Evolutionary conservation across 805 yeast species (phyloP).

Genomic region (Hanseniaspora vineae): DNA sequence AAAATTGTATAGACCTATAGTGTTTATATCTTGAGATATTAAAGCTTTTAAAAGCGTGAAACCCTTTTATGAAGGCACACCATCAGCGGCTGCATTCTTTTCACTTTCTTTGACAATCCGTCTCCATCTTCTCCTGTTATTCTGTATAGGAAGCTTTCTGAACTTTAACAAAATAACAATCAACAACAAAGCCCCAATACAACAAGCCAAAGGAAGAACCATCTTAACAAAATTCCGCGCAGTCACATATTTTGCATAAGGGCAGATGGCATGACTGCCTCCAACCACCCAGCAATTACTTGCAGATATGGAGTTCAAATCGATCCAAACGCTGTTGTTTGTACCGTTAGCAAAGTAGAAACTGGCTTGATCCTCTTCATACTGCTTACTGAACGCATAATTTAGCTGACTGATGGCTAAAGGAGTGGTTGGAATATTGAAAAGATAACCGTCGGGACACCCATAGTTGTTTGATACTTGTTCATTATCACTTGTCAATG

Average conservation of each 20-base stretch:
- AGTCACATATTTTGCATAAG: constrained; percentile 49
- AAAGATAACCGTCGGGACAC: constrained; percentile 26
- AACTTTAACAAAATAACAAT: constrained; percentile 44
- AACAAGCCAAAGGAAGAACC: constrained; percentile 54
- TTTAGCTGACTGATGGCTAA: background rate
- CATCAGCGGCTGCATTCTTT: constrained; percentile 61
- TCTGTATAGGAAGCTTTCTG: constrained; percentile 54
- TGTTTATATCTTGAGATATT: background rate
- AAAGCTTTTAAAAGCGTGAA: background rate
- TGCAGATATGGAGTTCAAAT: constrained; percentile 64
- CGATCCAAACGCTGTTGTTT: constrained; percentile 47
- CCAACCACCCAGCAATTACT: constrained; percentile 77
- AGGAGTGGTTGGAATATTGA: constrained; percentile 40
- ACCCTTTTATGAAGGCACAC: constrained; percentile 56
- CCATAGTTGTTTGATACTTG: constrained; percentile 18
- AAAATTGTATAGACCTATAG: background rate
- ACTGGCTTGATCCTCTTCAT: background rate
- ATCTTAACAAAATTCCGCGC: constrained; percentile 44
- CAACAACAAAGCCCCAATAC: constrained; percentile 39
- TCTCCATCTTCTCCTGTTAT: constrained; percentile 55
- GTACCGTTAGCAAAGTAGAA: constrained; percentile 12
- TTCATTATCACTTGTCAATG: constrained; percentile 12
- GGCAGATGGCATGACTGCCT: constrained; percentile 67
- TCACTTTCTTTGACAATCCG: constrained; percentile 36
- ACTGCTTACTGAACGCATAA: background rate